phyloP scores from a whole-genome alignment of 768 basidiomycete species.

The Lactarius quietus region DNA sequence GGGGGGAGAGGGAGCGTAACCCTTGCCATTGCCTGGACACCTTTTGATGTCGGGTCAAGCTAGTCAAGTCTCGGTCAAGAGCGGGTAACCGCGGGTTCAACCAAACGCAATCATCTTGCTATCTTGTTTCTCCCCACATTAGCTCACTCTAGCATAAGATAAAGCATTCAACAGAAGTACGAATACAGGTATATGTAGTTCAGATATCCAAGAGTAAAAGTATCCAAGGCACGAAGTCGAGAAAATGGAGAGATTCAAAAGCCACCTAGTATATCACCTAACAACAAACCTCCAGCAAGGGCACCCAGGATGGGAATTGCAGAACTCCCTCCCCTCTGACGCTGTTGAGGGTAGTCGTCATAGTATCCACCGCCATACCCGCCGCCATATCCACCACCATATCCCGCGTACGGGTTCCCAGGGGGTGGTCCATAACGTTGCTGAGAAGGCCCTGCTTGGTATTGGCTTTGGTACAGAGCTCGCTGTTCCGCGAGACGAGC shows the following conservation, averaged over 20 bases:
- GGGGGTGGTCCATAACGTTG: slow-evolving; percentile 30
- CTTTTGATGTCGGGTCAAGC: neutral
- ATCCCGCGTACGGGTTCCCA: slow-evolving; percentile 24
- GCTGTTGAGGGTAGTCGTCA: neutral
- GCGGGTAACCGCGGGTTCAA: neutral
- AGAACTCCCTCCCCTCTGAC: neutral
- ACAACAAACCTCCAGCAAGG: slow-evolving; percentile 36
- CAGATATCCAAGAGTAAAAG: neutral
- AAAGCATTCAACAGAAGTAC: neutral
- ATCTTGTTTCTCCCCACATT: neutral
- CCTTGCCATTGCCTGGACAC: slow-evolving; percentile 18
- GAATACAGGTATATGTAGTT: neutral
- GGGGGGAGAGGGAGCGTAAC: slow-evolving; percentile 58
- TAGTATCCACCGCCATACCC: slow-evolving; percentile 22
- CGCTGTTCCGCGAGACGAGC: slow-evolving; percentile 14
- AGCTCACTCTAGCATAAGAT: neutral
- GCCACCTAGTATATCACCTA: slow-evolving; percentile 10
- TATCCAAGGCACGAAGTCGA: neutral
- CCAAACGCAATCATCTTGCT: neutral
- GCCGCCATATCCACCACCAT: slow-evolving; percentile 13
- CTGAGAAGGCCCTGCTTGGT: neutral
- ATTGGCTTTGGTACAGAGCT: slow-evolving; percentile 11
- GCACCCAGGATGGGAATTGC: slow-evolving; percentile 36
- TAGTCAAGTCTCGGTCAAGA: neutral
- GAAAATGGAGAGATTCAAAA: slow-evolving; percentile 1